phyloP scores from a whole-genome alignment of 2,329 filamentous ascomycete species.

The Penicillium italicum region DNA sequence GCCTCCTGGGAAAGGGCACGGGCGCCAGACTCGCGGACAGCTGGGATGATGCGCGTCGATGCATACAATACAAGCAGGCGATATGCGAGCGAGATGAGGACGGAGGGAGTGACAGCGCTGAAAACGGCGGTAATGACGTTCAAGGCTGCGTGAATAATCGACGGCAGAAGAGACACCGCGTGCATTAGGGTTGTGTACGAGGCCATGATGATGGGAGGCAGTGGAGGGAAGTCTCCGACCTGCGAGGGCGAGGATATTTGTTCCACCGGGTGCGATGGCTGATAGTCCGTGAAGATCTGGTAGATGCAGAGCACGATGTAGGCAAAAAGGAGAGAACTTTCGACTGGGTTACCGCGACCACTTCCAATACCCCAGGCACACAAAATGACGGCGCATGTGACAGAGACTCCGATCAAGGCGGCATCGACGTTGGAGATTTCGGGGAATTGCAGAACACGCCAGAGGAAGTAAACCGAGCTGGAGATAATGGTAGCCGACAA shows the following conservation, averaged over 20 bases:
- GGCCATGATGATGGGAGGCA: conserved; percentile 97
- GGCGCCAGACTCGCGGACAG: conserved; percentile 81
- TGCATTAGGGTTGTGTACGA: conserved; percentile 91
- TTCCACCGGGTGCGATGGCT: conserved; percentile 67
- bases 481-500: conserved; percentile 88
- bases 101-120: conserved; percentile 90
- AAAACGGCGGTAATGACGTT: conserved; percentile 87
- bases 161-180: conserved; percentile 76
- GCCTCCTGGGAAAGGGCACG: conserved; percentile 79
- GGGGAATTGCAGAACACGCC: conserved; percentile 89
- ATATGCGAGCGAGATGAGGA: conserved; percentile 92
- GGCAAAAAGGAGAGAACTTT: conserved; percentile 91
- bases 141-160: conserved; percentile 75
- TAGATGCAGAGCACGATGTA: conserved; percentile 99
- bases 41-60: conserved; percentile 91
- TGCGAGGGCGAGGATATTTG: conserved; percentile 56
- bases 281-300: conserved; percentile 98
- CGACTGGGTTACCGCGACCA: conserved; percentile 88
- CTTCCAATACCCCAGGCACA: conserved; percentile 92
- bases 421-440: conserved; percentile 90
- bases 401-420: conserved; percentile 83
- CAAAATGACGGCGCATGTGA: conserved; percentile 88
- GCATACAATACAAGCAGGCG: conserved; percentile 93
- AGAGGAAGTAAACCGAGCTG: conserved; percentile 92
- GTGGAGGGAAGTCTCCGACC: conserved; percentile 74